A percentile compares a stretch with the other conserved stretches of the same genome.
These are phyloP conservation scores for Aphanocladium album DNA, from an alignment of 2,329 filamentous ascomycete genomes.

Conservation along the genomic window DNA sequence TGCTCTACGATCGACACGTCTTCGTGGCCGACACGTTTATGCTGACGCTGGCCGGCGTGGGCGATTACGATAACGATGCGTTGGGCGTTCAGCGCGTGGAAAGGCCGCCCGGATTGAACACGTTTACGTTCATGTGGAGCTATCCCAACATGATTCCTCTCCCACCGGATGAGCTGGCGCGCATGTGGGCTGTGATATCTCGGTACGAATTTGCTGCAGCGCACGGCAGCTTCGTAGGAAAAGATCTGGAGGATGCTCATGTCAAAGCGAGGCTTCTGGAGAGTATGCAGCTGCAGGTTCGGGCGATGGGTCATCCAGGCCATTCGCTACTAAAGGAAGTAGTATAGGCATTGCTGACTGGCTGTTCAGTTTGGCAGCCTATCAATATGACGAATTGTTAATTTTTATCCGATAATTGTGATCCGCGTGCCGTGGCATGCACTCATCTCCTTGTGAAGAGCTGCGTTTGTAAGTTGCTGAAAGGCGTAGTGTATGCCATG, in stretches of 20 bases:
- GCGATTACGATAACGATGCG: constrained; percentile 31
- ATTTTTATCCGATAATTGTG: no score
- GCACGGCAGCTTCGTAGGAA: constrained; percentile 61
- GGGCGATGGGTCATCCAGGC: constrained; percentile 40
- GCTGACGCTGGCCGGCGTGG: constrained; percentile 56
- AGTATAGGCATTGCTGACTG: no score
- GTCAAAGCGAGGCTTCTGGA: constrained; percentile 64
- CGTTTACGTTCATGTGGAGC: constrained; percentile 71
- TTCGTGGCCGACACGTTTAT: constrained; percentile 74
- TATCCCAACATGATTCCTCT: constrained; percentile 73
- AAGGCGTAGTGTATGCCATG: no score
- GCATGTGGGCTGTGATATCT: constrained; percentile 66
- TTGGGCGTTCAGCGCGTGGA: constrained; percentile 16
- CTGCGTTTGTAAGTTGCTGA: no score
- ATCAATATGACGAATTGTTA: no score
- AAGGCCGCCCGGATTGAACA: constrained; percentile 41
- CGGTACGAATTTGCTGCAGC: constrained; percentile 59
- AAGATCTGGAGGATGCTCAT: constrained; percentile 52
- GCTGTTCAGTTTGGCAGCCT: no score
- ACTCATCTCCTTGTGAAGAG: no score
- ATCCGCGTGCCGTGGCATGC: no score
- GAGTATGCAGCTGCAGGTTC: constrained; percentile 71
- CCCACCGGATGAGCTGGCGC: constrained; percentile 53
- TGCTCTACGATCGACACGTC: constrained; percentile 55
- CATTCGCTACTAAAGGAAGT: constrained; percentile 32